Evolutionary conservation across 305 asterid genomes (phyloP).

Genomic region (Fraxinus platypoda): DNA sequence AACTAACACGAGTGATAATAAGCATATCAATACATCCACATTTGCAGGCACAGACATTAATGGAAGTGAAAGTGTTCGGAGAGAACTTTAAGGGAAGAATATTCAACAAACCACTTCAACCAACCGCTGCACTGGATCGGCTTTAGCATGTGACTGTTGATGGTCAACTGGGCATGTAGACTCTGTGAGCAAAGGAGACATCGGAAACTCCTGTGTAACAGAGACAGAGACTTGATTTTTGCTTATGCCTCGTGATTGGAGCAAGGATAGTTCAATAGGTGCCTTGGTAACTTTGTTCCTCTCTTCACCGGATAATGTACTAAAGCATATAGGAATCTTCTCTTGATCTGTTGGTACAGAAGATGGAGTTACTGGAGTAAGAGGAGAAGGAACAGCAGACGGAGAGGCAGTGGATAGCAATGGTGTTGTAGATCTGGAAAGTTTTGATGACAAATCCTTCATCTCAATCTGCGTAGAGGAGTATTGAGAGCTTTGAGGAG

Average conservation of each 20-base stretch:
- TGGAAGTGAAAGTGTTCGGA: not conserved
- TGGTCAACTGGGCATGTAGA: slow-evolving; percentile 24
- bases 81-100: not conserved
- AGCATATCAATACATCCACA: not conserved
- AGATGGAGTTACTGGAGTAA: slow-evolving; percentile 44
- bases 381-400: slow-evolving; percentile 37
- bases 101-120: slow-evolving; percentile 45
- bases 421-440: slow-evolving; percentile 30
- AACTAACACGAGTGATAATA: not conserved
- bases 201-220: slow-evolving; percentile 15
- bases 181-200: slow-evolving; percentile 32
- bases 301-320: slow-evolving; percentile 30
- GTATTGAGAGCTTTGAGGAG: slow-evolving; percentile 39
- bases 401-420: slow-evolving; percentile 30
- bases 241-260: slow-evolving; percentile 18
- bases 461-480: slow-evolving; percentile 34
- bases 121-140: slow-evolving; percentile 30
- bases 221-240: slow-evolving; percentile 17
- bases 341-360: slow-evolving; percentile 32
- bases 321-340: slow-evolving; percentile 23
- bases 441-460: slow-evolving; percentile 35
- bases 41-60: not conserved
- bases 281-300: slow-evolving; percentile 20
- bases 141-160: slow-evolving; percentile 11
- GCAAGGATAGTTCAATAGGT: slow-evolving; percentile 20